Evolutionary conservation across 257 asterid species (phyloP), one percentile per base, ranked within the genome.

Genomic region (Handroanthus guayacan): DNA sequence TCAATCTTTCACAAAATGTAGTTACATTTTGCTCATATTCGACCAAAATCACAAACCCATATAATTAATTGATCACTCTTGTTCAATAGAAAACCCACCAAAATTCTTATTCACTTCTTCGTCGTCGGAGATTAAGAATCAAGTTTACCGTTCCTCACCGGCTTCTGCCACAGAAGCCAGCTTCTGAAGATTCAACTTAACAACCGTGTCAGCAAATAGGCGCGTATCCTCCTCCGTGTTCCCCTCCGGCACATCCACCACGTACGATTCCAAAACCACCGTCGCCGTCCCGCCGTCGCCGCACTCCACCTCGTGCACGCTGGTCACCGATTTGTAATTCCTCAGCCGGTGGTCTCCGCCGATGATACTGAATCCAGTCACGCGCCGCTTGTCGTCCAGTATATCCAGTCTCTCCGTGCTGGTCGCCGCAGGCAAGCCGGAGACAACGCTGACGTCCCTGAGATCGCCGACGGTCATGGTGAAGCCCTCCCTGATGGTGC

Each of bases 181-280:
- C 80, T 89, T 91, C 83, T 93, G 98, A 0, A 93, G 92, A 79
- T 93, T 93, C 80, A 93, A 66, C 78, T 82, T 89, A 12, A 93
- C 93, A 36, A 93, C 94, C 9, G 98, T 93, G 72, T 93, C 98
- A 13, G 97, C 97, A 60, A 89, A 93, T 65, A 90, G 88, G 63
- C 95, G 92, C 45, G 97, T 90, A 78, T 92, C 98, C 83, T 92
- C 98, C 84, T 90, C 98, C 63, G 96, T 86, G 74, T 92, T 92
- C 74, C 97, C 98, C 67, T 90, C 96, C 81, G 98, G 98, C 79
- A 87, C 89, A 67, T 92, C 98, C 79, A 90, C 98, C 16, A 87
- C 89, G 81, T 93, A 93, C 11, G 96, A 89, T 44, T 92, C 98
- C 85, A 92, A 62, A 48, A 92, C 98, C 9, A 86, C 87, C 69